Base-by-base conservation (phyloP, 345 rosid species). In the Streptanthus diversifolius region DNA sequence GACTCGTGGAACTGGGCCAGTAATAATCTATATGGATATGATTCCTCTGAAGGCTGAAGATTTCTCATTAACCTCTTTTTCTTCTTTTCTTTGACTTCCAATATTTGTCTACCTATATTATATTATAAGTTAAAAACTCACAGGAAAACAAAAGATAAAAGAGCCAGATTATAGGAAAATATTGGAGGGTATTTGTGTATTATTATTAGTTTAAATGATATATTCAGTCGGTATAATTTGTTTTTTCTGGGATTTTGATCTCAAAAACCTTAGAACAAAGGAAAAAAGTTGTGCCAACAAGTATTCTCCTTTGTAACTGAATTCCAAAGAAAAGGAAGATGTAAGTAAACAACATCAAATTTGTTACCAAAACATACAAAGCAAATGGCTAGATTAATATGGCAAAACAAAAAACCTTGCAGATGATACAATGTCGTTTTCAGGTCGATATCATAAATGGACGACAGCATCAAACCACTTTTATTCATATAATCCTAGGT, bases 1-100 rank as follows among this genome's bases (percentile, higher is more conserved):
- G 99, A 91, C 77, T 88, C 85, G 41, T 91, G 97, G 97, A 88
- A 89, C 74, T 91, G 99, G 96, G 95, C 97, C 0, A 85, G 91
- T 84, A 87, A 95, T 77, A 90, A 95, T 70, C 97, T 98, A 5
- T 86, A 88, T 40, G 99, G 99, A 66, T 90, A 91, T 44, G 96
- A 58, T 63, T 79, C 96, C 32, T 58, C 88, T 8, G 22, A 54
- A 39, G 54, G 29, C 51, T 52, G 56, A 68, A 60, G 48, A 65
- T 52, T 24, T 15, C 32, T 60, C 21, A 29, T 29, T 59, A 59
- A 44, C 19, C 6, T 27, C 4, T 47, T 25, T 8, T 12, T 17
- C 2, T 37, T 49, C 52, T 47, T 47, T 25, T 17, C 19, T 32
- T 21, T 10, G 32, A 72, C 22, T 19, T n/a, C n/a, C n/a, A n/a